These are phyloP conservation scores for Panaeolus papilionaceus DNA, from an alignment of 768 basidiomycete species.

Conservation along the genomic window DNA sequence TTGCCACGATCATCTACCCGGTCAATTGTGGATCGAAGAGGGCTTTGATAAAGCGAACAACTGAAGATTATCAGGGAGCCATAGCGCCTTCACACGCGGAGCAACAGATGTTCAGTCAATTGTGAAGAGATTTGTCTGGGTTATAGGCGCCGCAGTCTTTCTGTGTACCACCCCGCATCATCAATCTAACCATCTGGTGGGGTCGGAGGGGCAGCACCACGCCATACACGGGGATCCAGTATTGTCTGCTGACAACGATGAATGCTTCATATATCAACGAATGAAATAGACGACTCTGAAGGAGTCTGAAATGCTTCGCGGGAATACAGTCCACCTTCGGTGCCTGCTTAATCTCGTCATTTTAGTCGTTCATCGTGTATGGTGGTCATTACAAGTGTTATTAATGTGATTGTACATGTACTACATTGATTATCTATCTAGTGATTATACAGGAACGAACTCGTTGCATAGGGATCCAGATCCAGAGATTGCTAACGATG, in stretches of 20 bases:
- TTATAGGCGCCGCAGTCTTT: too few relatives aligned
- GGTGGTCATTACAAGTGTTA: not conserved
- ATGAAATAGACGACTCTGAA: not conserved
- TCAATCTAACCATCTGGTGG: not conserved
- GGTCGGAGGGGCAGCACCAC: not conserved
- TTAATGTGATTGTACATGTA: conserved; percentile 14
- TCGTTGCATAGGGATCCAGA: conserved; percentile 12
- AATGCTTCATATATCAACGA: not conserved
- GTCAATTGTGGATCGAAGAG: not conserved
- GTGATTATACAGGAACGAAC: conserved; percentile 4
- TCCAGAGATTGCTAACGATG: not conserved
- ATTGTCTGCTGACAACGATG: not conserved
- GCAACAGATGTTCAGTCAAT: too few relatives aligned
- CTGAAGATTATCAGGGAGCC: too few relatives aligned
- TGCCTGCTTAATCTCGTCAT: not conserved
- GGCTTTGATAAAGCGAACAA: too few relatives aligned
- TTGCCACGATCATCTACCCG: not conserved
- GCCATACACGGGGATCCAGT: not conserved
- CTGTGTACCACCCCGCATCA: too few relatives aligned
- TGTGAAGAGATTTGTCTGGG: too few relatives aligned
- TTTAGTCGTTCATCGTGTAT: not conserved
- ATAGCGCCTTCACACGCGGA: too few relatives aligned
- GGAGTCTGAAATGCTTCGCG: not conserved
- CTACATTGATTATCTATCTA: conserved; percentile 1
- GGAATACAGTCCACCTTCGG: conserved; percentile 1